Evolutionary conservation across 257 asterid species (phyloP), one percentile per base, ranked within the genome.

Genomic region (Perilla frutescens): DNA sequence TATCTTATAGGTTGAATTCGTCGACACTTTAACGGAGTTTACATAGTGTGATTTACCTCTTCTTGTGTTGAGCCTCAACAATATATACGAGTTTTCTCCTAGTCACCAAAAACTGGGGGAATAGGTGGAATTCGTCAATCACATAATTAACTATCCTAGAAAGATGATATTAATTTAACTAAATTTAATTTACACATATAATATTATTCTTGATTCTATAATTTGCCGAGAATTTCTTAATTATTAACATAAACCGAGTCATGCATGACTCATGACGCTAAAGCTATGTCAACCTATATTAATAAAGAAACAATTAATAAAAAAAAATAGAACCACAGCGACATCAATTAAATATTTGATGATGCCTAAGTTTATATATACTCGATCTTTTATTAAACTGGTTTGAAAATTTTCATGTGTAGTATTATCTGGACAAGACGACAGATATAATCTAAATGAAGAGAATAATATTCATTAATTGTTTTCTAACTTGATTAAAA

Each of bases 271-370:
- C 54, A 53, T 56, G 61, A 45, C 41, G 34, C 49, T 56, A 20
- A 63, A 53, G 41, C 54, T 32, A 69, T 36, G 77, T 72, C 78
- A 66, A 73, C 45, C 53, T 36, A 45, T 49, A 29, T 70, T 48
- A 73, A 66, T 4, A 11, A 34, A 49, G 55, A 64, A 49, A 65
- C 12, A 37, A 49, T 64, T 55, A 11, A 39, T 55, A 45, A 47
- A 64, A 15, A 4, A 66, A 20, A 20, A 20, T 1, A n/a, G 43
- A 56, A 58, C 32, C 48, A 56, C 44, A 54, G 50, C 49, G 41
- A 76, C 64, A 50, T 49, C 41, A 41, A 61, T 54, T 43, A 3
- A 14, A 20, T 53, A 70, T 31, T 47, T 37, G 40, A 12, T 14
- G 29, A 12, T 14, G 29, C 57, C 44, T 8, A 63, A 53, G 48